Conservation (phyloP, 2,329 filamentous ascomycete species). For the Fusarium armeniacum region DNA sequence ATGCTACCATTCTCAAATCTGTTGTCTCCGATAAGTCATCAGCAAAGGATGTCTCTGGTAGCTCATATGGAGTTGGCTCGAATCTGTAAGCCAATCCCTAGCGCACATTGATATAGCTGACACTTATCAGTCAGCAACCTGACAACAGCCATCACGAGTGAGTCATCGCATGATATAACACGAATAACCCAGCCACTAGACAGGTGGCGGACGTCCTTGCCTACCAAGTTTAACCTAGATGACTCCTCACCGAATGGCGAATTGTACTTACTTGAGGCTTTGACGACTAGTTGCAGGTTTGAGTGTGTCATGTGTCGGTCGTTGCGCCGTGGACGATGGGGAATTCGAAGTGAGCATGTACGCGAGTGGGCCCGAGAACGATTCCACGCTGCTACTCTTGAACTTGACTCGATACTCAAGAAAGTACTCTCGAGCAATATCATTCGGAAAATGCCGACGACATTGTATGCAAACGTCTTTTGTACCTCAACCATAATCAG, state of each 20-base stretch:
- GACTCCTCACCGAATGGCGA: not conserved
- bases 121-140: not conserved
- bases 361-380: conserved; percentile 31
- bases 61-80: conserved; percentile 24
- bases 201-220: not conserved
- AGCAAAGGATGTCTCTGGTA: conserved; percentile 23
- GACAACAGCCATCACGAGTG: not conserved
- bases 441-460: conserved; percentile 8
- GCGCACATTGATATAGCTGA: not conserved
- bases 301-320: conserved; percentile 37
- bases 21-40: not conserved
- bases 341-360: not conserved
- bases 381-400: conserved; percentile 23
- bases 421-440: conserved; percentile 16
- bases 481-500: fast-evolving
- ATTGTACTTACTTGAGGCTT: conserved; percentile 1
- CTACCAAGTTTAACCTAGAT: not conserved
- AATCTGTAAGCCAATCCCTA: conserved; percentile 5
- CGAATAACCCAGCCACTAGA: conserved; percentile 8
- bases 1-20: not conserved
- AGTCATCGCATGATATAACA: not conserved
- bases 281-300: conserved; percentile 32
- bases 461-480: conserved; percentile 16
- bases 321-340: conserved; percentile 21
- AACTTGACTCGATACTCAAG: conserved; percentile 29